A percentile compares a stretch with the other conserved stretches of the same genome.
Evolutionary conservation across 2,329 filamentous ascomycete species (phyloP).

Genomic region (Penicillium palitans): DNA sequence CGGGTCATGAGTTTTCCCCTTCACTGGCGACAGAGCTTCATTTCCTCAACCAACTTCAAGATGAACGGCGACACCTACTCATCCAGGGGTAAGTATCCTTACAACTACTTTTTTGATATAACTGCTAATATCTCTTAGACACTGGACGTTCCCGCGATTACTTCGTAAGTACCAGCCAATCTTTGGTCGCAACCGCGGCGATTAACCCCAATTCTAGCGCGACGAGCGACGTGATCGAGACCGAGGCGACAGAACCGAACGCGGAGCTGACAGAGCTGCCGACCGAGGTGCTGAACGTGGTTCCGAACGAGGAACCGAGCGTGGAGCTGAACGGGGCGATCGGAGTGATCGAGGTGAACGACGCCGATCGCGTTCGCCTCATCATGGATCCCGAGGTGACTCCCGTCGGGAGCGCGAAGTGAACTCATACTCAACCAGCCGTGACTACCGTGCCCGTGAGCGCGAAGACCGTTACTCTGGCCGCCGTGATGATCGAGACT

Average conservation of each 20-base stretch:
- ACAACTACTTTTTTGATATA: slow-evolving; percentile 10
- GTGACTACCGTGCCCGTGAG: slow-evolving; percentile 88
- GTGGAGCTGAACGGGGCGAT: slow-evolving; percentile 47
- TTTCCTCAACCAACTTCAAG: slow-evolving; percentile 34
- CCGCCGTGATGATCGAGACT: slow-evolving; percentile 71
- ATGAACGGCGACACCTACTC: slow-evolving; percentile 89
- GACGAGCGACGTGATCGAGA: slow-evolving; percentile 50
- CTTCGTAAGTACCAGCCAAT: slow-evolving; percentile 46
- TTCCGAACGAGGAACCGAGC: slow-evolving; percentile 38
- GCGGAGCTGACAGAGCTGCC: slow-evolving; percentile 37
- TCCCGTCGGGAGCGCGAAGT: slow-evolving; percentile 71
- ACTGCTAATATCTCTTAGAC: slow-evolving; percentile 43
- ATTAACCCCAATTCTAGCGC: slow-evolving; percentile 39
- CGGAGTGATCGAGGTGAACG: slow-evolving; percentile 57
- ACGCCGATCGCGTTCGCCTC: slow-evolving; percentile 84
- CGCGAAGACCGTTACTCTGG: slow-evolving; percentile 87
- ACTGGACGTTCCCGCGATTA: slow-evolving; percentile 55
- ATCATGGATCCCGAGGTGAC: slow-evolving; percentile 62
- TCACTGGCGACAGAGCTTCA: slow-evolving; percentile 22
- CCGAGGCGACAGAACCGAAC: slow-evolving; percentile 44
- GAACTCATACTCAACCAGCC: slow-evolving; percentile 89
- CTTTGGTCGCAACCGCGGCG: slow-evolving; percentile 10
- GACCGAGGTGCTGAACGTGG: slow-evolving; percentile 54
- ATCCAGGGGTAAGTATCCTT: slow-evolving; percentile 64
- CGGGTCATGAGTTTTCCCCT: slow-evolving; percentile 37